Conservation (phyloP, 202 grass and related monocot genomes). For the Bolboschoenoplectus hybrid region DNA sequence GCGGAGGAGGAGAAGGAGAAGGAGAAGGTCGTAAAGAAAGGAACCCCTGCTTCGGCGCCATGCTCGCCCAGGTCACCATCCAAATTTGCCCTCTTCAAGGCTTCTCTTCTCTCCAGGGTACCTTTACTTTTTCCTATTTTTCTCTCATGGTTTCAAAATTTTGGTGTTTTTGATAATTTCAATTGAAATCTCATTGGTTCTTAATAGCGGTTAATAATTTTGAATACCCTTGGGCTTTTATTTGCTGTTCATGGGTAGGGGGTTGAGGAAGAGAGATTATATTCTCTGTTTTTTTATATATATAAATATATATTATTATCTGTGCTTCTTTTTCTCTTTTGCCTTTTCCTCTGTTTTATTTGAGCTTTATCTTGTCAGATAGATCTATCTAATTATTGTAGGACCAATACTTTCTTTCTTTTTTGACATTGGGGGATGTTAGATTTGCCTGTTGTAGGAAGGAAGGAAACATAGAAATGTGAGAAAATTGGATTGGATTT, state of each 20-base stretch:
- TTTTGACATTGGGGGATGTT: conserved; percentile 13
- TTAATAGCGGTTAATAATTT: background rate
- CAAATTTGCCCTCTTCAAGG: conserved; percentile 77
- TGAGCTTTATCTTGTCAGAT: conserved; percentile 31
- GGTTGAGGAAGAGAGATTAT: background rate
- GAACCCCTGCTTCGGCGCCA: conserved; percentile 54
- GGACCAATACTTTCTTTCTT: conserved; percentile 23
- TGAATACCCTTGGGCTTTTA: background rate
- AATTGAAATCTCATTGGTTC: background rate
- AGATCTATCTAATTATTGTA: conserved; percentile 39
- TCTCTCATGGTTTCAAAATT: background rate
- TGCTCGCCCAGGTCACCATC: conserved; percentile 88
- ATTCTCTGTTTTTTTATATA: conserved; percentile 32
- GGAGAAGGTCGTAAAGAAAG: conserved; percentile 34
- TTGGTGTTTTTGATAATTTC: background rate
- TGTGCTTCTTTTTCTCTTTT: background rate
- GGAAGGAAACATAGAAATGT: background rate
- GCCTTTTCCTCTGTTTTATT: conserved; percentile 39
- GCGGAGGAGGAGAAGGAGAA: conserved; percentile 18
- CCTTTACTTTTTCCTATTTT: background rate
- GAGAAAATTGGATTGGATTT: background rate
- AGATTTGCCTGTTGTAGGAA: conserved; percentile 13
- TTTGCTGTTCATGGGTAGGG: background rate
- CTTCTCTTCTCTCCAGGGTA: conserved; percentile 69
- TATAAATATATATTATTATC: background rate